Evolutionary conservation across 805 yeast genomes (phyloP), one percentile per base, ranked within the genome.

Genomic region (Suhomyces sp.): DNA sequence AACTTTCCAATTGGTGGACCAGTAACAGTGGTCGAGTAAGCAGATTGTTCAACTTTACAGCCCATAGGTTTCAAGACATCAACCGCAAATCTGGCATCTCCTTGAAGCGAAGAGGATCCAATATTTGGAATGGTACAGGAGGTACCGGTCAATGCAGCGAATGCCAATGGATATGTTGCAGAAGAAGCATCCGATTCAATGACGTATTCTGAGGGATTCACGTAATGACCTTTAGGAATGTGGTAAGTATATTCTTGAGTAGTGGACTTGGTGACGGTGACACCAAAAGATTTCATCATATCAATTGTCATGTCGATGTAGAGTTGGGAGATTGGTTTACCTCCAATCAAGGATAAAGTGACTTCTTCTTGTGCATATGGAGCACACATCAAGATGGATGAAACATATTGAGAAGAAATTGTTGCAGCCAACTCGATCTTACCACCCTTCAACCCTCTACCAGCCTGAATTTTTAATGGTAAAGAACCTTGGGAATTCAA

Each of bases 181-280:
- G 96, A 86, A 11, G 96, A 87, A 14, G 98, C 98, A 62, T 93
- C 98, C 11, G 96, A 85, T 64, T 93, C 98, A 47, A 93, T 79
- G 19, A 85, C 87, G 53, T 93, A 93, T 48, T 82, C 90, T 1
- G 70, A 46, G 19, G 98, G 98, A 44, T 91, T 87, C 22, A 59
- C 61, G 60, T 93, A 93, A 13, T 68, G 68, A 4, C 90, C 96
- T 48, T 76, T 76, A 33, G 98, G 98, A 60, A 93, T 88, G 55
- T 81, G 84, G 61, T 93, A 93, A 31, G 97, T 88, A 68, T 86
- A 77, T 19, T 74, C 80, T 56, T 87, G 91, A 20, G 83, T 73
- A 6, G 68, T 54, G 4, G 95, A 83, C 47, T 74, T 76, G 21
- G 73, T 70, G 7, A 93, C 98, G 11, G 65, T 59, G 33, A 93